Evolutionary conservation across 345 rosid genomes (phyloP), one percentile per base, ranked within the genome.

Genomic region (Odontarrhena argentea): DNA sequence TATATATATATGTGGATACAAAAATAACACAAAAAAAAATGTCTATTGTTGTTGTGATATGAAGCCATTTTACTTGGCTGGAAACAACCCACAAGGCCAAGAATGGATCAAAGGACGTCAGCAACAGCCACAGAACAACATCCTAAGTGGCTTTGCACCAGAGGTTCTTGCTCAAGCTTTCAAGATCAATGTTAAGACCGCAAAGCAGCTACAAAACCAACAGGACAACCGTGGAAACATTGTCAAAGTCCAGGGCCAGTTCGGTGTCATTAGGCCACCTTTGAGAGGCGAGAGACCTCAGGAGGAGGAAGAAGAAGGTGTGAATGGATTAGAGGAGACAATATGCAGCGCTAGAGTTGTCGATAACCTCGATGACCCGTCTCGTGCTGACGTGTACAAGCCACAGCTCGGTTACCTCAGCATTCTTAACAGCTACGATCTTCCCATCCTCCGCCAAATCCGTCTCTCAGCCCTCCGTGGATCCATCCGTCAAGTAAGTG

Each of bases 291-390:
- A 68, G 53, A 47, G 73, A 61, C 58, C 45, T 0, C 68, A 74
- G 30, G 41, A 55, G 32, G 26, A 50, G 8, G 73, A 53, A 34
- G 70, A 38, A 54, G 18, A 3, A 51, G 46, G 0, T 3, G 66
- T 45, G 10, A 83, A 87, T 40, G 92, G 91, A 25, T 6, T 90
- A 10, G 90, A 83, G 15, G 95, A 85, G 67, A 83, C 88, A 8
- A 32, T 80, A 30, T 84, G 90, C 80, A 66, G 83, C 4, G 52
- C 73, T 28, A 82, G 80, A 58, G 50, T 63, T 28, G 74, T 14
- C 30, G 81, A 80, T 37, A 78, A 80, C 73, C 71, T 83, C 28
- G 62, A 78, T 35, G 76, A 79, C 44, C 88, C 95, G 0, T 65
- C 76, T 2, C 62, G 46, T 5, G 86, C 88, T 7, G 95, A 84